Evolutionary conservation across 192 early-diverging fungal genomes (phyloP), one percentile per base, ranked within the genome.

Genomic region (Phlyctochytrium planicorne): DNA sequence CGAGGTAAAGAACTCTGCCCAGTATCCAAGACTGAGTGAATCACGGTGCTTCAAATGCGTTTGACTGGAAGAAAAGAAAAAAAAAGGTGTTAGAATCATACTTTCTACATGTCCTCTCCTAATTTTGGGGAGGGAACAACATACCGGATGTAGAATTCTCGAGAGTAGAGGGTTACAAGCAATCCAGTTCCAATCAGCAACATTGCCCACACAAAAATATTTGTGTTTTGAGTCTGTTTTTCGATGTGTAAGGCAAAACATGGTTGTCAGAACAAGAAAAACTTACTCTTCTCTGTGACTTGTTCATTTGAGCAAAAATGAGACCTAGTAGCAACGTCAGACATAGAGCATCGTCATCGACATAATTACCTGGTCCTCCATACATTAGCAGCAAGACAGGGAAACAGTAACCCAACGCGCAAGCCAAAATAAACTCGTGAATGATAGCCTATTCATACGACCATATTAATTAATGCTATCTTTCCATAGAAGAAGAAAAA

Each of bases 201-300:
- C 60, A 62, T 62, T 12, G 60, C 60, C 60, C 60, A 62, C 60
- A 62, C 30, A 17, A 62, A 62, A 3, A 32, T 30, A 33, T 62
- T 62, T 2, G 17, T 17, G 60, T 35, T 20, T 31, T 36, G 12
- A 20, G 16, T 6, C 60, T 62, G 17, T 47, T 47, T 20, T 14
- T 47, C 20, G 40, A 20, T 20, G 40, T 14, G 40, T 47, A 47
- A 47, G 20, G 40, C 6, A 47, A 47, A 20, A n/a, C n/a, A n/a
- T n/a, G n/a, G n/a, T n/a, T n/a, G n/a, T n/a, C n/a, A 47, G 40
- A 47, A 47, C 6, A 47, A 20, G 40, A 20, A 47, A 6, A 14
- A 20, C 40, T 47, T 47, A 47, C 40, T 20, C 40, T 47, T 20
- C 40, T 6, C 20, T 47, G 40, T 20, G 6, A 20, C 40, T 20